Conservation (phyloP, 2,329 filamentous ascomycete species). For the Chrysosporium keratinophilum region DNA sequence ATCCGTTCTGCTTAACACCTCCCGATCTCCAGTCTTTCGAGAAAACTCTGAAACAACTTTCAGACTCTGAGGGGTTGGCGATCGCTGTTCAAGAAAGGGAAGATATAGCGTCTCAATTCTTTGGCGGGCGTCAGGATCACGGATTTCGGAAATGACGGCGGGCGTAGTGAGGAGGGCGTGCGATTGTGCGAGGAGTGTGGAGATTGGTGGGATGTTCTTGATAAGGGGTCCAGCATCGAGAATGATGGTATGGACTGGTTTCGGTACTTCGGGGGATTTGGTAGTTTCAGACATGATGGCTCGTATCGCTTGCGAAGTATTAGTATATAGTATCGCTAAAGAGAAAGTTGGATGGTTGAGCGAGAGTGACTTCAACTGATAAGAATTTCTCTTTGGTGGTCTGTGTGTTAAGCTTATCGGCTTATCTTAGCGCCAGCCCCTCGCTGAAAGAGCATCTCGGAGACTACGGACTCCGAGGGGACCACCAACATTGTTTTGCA, state of each 20-base stretch:
- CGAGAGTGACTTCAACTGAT: conserved; percentile 2
- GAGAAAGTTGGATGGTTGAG: not conserved
- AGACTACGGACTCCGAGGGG: not conserved
- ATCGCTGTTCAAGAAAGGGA: conserved; percentile 71
- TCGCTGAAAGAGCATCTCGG: not conserved
- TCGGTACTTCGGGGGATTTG: conserved; percentile 31
- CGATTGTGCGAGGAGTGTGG: conserved; percentile 66
- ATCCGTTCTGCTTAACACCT: conserved; percentile 80
- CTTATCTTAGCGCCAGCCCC: conserved; percentile 29
- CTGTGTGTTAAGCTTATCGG: conserved; percentile 25
- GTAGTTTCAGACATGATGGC: conserved; percentile 21
- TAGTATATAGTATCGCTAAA: not conserved
- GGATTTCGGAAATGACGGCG: conserved; percentile 74
- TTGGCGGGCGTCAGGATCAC: conserved; percentile 68
- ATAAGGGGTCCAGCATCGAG: conserved; percentile 89
- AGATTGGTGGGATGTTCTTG: conserved; percentile 79
- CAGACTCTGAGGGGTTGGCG: conserved; percentile 64
- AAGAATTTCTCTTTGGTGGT: conserved; percentile 12
- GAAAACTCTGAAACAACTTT: conserved; percentile 76
- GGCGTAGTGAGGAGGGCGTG: conserved; percentile 74
- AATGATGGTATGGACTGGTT: conserved; percentile 70
- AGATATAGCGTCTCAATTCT: conserved; percentile 74
- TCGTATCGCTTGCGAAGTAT: not conserved
- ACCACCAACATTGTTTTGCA: too few relatives aligned
- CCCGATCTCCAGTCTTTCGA: conserved; percentile 75